These are phyloP conservation scores for Cadophora luteo-olivacea DNA, from an alignment of 2,329 filamentous ascomycete species.

Conservation along the genomic window DNA sequence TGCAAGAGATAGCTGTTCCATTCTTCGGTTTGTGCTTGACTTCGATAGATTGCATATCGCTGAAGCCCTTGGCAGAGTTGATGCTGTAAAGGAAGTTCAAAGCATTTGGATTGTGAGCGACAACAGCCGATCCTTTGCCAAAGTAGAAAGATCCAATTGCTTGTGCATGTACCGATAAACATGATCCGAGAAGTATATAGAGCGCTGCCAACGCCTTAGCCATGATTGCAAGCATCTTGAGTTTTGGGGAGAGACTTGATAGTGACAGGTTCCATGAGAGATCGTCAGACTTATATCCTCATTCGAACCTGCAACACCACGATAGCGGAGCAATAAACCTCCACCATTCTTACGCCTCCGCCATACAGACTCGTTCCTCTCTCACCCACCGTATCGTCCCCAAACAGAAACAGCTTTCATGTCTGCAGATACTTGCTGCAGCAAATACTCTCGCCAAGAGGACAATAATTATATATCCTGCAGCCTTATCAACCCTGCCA, in stretches of 20 bases:
- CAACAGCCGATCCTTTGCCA: neutral
- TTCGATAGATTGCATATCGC: neutral
- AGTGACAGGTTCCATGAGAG: neutral
- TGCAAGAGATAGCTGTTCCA: conserved; percentile 3
- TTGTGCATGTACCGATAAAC: neutral
- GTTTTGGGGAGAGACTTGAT: neutral
- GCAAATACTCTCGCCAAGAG: neutral
- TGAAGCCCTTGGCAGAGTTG: conserved; percentile 2
- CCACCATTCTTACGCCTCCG: neutral
- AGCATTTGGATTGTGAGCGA: neutral
- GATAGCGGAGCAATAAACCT: neutral
- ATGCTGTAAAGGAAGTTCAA: conserved; percentile 7
- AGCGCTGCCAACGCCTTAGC: neutral
- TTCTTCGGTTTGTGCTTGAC: neutral
- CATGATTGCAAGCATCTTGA: neutral
- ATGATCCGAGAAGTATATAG: neutral
- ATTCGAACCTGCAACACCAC: neutral
- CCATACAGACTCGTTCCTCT: neutral
- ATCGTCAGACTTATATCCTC: conserved; percentile 1
- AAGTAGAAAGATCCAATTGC: conserved; percentile 10
- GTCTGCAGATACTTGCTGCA: neutral
- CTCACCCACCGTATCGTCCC: neutral
- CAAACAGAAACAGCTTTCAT: too few species aligned
- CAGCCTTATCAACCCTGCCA: neutral
- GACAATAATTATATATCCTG: neutral